These are phyloP conservation scores for Acanthamoeba polyphaga DNA, from an alignment of 208 protist species.

Conservation along the genomic window DNA sequence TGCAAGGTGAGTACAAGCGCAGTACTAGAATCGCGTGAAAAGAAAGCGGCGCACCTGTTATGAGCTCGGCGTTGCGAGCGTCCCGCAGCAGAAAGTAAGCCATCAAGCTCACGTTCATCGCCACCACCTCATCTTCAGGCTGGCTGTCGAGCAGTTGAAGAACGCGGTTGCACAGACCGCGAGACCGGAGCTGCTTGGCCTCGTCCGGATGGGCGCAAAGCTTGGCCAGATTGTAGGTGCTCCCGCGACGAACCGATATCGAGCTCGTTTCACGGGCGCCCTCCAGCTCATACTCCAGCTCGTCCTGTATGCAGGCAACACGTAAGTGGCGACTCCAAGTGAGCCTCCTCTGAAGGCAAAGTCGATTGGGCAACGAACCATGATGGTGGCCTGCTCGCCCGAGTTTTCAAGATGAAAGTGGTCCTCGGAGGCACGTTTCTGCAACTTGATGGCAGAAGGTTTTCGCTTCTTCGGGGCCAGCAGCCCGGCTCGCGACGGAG, in stretches of 20 bases:
- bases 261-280: not conserved
- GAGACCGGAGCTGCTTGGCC: conserved; percentile 7
- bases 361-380: not conserved
- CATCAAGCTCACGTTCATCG: conserved; percentile 35
- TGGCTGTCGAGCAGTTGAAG: not conserved
- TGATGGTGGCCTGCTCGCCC: conserved; percentile 33
- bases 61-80: conserved; percentile 41
- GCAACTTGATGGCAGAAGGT: not conserved
- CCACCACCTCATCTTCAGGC: conserved; percentile 14
- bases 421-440: not conserved
- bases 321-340: not conserved
- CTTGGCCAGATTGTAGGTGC: conserved; percentile 46
- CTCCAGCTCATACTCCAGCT: conserved; percentile 36
- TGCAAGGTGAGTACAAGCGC: not conserved
- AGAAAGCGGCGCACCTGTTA: not conserved
- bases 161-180: not conserved
- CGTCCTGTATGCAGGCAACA: not conserved
- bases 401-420: conserved; percentile 48
- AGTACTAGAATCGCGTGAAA: not conserved
- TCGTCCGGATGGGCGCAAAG: conserved; percentile 18
- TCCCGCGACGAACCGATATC: not conserved
- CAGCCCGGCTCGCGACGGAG: not conserved
- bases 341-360: not conserved
- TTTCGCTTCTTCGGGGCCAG: not conserved
- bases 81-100: conserved; percentile 35